These are phyloP conservation scores for Blastosporella zonata DNA, from an alignment of 1,284 basidiomycete genomes.

Conservation along the genomic window DNA sequence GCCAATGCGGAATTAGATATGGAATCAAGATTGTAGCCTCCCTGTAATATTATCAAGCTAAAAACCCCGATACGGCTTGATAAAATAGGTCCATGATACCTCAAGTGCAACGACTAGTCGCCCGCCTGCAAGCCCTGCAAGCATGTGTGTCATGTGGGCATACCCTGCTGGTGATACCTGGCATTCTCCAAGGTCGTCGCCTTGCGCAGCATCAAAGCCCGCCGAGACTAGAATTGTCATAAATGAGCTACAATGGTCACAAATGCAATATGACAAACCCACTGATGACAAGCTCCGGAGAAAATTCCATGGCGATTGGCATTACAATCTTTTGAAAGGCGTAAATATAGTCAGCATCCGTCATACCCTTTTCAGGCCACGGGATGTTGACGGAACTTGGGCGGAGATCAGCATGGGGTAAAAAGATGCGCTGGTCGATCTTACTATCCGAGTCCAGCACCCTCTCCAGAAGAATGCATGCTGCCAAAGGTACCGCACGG, in stretches of 20 bases:
- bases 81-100: slow-evolving; percentile 40
- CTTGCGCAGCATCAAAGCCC: slow-evolving; percentile 95
- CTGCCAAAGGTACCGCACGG: slow-evolving; percentile 90
- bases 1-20: slow-evolving; percentile 86
- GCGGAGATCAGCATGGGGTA: slow-evolving; percentile 25
- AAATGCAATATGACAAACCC: slow-evolving; percentile 25
- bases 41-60: slow-evolving; percentile 45
- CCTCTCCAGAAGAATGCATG: slow-evolving; percentile 83
- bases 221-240: slow-evolving; percentile 73
- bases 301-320: slow-evolving; percentile 96
- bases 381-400: slow-evolving; percentile 91
- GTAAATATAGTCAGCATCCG: slow-evolving; percentile 94
- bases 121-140: slow-evolving; percentile 86
- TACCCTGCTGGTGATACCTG: slow-evolving; percentile 92
- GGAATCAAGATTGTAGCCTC: slow-evolving; percentile 93
- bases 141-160: slow-evolving; percentile 98
- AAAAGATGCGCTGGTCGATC: slow-evolving; percentile 28
- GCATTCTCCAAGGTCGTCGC: slow-evolving; percentile 90
- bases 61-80: background rate
- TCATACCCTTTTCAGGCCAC: slow-evolving; percentile 88
- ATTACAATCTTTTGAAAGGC: slow-evolving; percentile 96
- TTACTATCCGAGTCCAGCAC: slow-evolving; percentile 79
- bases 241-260: background rate
- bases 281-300: slow-evolving; percentile 96
- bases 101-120: slow-evolving; percentile 92